A percentile compares a stretch with the other conserved stretches of the same genome.
Evolutionary conservation across 2,329 filamentous ascomycete genomes (phyloP).

Genomic region (Penicillium thymicola): DNA sequence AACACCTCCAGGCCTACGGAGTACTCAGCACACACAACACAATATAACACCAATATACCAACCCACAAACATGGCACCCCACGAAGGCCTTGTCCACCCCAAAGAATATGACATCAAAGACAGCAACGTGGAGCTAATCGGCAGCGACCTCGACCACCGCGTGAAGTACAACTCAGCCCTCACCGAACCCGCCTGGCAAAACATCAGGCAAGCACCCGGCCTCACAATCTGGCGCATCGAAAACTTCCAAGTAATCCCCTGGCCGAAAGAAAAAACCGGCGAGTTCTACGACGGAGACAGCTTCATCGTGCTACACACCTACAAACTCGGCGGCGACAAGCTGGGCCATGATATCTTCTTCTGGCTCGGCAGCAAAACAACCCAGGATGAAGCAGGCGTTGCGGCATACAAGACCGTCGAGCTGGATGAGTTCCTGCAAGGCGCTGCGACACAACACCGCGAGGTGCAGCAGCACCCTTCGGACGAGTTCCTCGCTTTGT

Average conservation of each 20-base stretch:
- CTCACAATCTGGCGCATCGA: constrained; percentile 66
- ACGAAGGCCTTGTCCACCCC: constrained; percentile 59
- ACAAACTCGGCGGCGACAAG: constrained; percentile 50
- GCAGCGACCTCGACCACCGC: constrained; percentile 62
- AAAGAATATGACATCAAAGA: constrained; percentile 66
- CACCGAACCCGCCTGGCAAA: constrained; percentile 66
- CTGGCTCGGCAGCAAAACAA: constrained; percentile 64
- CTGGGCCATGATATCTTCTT: constrained; percentile 66
- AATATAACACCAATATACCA: background rate
- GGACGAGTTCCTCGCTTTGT: constrained; percentile 58
- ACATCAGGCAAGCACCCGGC: constrained; percentile 54
- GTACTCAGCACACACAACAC: background rate
- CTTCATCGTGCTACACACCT: constrained; percentile 63
- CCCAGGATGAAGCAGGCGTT: constrained; percentile 66
- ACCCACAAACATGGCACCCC: constrained; percentile 53
- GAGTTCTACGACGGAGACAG: constrained; percentile 66
- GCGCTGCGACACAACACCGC: constrained; percentile 61
- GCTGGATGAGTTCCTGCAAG: constrained; percentile 63
- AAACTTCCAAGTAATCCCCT: constrained; percentile 61
- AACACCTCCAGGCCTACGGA: background rate
- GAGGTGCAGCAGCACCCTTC: constrained; percentile 61
- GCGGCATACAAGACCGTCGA: constrained; percentile 70
- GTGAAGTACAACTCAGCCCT: constrained; percentile 65
- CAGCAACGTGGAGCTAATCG: constrained; percentile 65
- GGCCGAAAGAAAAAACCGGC: constrained; percentile 56